Percentiles rank a stretch among this genome's conserved stretches.
Conservation (phyloP, 177 flowering plant genomes). For the Vitis hybrid region DNA sequence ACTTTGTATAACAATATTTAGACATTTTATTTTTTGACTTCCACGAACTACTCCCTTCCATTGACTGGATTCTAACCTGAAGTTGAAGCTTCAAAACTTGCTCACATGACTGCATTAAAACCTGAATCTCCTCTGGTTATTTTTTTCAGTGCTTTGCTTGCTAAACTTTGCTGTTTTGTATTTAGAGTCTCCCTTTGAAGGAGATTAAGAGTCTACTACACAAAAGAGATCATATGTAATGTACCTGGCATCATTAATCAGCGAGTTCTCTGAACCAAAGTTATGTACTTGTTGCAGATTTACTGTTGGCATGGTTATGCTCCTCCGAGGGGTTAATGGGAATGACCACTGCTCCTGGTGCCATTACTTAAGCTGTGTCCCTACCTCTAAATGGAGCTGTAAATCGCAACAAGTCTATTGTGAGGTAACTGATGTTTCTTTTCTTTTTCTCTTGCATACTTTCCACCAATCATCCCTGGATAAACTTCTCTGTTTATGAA, state of each 20-base stretch:
- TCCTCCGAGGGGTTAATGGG: conserved; percentile 41
- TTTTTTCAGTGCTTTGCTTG: neutral
- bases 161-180: neutral
- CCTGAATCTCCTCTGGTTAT: neutral
- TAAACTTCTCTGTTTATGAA: neutral
- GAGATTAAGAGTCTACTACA: neutral
- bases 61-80: neutral
- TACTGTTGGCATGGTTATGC: conserved; percentile 31
- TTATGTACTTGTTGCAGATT: conserved; percentile 29
- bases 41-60: neutral
- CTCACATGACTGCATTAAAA: neutral
- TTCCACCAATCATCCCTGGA: neutral
- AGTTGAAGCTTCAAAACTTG: neutral
- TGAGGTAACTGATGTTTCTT: conserved; percentile 27
- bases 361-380: conserved; percentile 57
- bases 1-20: neutral
- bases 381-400: conserved; percentile 55
- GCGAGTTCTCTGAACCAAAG: neutral
- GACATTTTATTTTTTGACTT: neutral
- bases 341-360: conserved; percentile 63
- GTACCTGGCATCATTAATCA: neutral
- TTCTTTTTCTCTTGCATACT: neutral
- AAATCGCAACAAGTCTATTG: conserved; percentile 28
- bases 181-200: neutral
- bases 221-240: neutral